phyloP scores from a whole-genome alignment of 129 eudicot species.

The Cynara cardunculus region DNA sequence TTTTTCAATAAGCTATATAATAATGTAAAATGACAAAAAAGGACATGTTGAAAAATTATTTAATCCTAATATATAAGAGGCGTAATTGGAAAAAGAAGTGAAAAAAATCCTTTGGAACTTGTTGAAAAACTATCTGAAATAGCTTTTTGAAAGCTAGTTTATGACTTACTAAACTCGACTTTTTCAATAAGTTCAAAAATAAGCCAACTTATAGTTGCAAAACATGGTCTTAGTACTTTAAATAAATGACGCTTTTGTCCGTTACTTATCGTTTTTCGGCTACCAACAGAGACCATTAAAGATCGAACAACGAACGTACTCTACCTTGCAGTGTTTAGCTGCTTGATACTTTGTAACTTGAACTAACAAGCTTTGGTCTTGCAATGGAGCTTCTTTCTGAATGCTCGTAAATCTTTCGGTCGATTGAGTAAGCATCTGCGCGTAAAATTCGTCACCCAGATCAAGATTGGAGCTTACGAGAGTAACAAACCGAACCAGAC shows the following conservation, averaged over 20 bases:
- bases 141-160: neutral
- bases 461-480: neutral
- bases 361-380: constrained; percentile 50
- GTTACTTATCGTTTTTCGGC: neutral
- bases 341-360: constrained; percentile 74
- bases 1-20: no score
- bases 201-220: no score
- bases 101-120: neutral
- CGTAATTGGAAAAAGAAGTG: neutral
- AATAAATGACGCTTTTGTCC: neutral
- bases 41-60: neutral
- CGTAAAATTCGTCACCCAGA: neutral
- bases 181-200: neutral
- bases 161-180: neutral
- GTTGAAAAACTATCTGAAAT: neutral
- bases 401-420: constrained; percentile 64
- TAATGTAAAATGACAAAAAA: neutral
- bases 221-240: neutral
- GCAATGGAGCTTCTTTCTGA: constrained; percentile 63
- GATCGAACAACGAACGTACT: neutral
- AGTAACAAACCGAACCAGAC: neutral
- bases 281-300: neutral
- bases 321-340: constrained; percentile 77
- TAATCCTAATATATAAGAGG: neutral
- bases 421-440: constrained; percentile 77